Conservation (phyloP, 257 asterid genomes). For the Knoxia roxburghii region DNA sequence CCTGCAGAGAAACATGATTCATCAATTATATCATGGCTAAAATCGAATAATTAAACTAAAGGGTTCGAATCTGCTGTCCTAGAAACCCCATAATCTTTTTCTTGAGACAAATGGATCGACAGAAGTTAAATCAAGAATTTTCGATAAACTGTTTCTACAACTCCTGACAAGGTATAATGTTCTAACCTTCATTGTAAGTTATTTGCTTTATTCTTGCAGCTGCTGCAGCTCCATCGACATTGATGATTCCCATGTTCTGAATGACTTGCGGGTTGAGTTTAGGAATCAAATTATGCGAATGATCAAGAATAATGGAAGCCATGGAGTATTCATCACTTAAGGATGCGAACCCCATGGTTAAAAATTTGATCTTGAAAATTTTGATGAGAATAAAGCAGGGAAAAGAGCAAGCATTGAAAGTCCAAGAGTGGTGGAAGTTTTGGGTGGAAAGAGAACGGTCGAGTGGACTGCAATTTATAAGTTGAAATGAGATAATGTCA, state of each 20-base stretch:
- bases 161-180: neutral
- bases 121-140: no score
- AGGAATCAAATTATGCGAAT: constrained; percentile 30
- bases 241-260: constrained; percentile 17
- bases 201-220: no score
- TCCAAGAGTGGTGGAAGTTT: no score
- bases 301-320: no score
- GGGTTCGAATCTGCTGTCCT: no score
- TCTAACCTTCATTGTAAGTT: constrained; percentile 22
- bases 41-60: no score
- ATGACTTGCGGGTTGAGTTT: constrained; percentile 25
- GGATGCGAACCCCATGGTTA: constrained; percentile 21
- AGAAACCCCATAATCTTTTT: no score
- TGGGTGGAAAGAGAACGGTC: neutral
- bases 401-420: neutral
- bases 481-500: neutral
- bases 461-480: neutral
- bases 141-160: no score
- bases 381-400: neutral
- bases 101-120: no score
- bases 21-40: neutral
- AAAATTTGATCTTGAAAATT: neutral
- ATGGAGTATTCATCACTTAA: constrained; percentile 16
- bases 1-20: constrained; percentile 3
- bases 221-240: no score